Evolutionary conservation across 2,329 filamentous ascomycete species (phyloP).

Genomic region (Botryotinia convoluta): DNA sequence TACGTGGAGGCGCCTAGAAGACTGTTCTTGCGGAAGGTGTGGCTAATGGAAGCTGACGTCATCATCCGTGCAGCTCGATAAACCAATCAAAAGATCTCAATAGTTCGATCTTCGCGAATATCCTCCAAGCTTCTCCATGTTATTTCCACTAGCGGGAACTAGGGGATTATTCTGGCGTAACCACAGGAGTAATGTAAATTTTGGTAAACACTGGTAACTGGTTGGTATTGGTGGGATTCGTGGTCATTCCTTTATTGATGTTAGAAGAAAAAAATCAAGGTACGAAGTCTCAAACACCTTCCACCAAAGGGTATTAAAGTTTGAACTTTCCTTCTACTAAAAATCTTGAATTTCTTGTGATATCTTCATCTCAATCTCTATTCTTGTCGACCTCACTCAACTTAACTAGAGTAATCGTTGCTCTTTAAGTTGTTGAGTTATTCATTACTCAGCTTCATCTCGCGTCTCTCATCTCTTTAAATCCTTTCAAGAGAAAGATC

Average conservation of each 20-base stretch:
- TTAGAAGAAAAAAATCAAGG: neutral
- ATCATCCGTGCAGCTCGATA: neutral
- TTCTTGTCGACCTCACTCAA: neutral
- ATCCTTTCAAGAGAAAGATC: too few relatives aligned
- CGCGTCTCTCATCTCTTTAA: too few relatives aligned
- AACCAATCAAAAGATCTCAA: neutral
- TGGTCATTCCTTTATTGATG: neutral
- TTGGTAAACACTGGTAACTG: neutral
- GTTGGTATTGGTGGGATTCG: neutral
- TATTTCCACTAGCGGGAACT: neutral
- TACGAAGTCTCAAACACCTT: neutral
- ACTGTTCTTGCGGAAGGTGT: neutral
- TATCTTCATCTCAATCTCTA: neutral
- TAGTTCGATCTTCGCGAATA: too few relatives aligned
- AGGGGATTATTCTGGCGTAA: neutral
- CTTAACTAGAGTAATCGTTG: neutral
- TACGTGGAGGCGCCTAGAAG: neutral
- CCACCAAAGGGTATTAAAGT: slow-evolving; percentile 7
- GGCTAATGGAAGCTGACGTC: slow-evolving; percentile 1
- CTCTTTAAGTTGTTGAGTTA: neutral
- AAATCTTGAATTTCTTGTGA: neutral
- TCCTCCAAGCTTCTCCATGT: neutral
- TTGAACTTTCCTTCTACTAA: neutral
- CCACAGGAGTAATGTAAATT: neutral
- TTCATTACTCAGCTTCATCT: neutral